Evolutionary conservation across 306 rosid species (phyloP), one percentile per base, ranked within the genome.

Genomic region (Phaseolus lunatus): DNA sequence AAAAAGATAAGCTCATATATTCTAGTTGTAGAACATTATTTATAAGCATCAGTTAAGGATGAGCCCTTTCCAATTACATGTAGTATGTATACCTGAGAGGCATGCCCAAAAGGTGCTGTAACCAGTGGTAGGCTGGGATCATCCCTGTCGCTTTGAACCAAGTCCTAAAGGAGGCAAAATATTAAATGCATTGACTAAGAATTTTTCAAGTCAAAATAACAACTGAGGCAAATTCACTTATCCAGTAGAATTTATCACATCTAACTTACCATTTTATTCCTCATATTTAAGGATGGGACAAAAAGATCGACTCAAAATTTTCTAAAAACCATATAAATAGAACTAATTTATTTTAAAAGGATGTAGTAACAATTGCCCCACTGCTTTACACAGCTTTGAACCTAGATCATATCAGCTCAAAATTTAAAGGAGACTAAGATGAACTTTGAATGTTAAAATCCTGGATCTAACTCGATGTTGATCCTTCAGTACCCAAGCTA

Each of bases 81-180:
- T 56, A 22, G 33, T 16, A 61, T 6, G 15, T 39, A 77, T 80
- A 95, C 99, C 99, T 92, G 99, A 64, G 99, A 95, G 61, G 99
- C 99, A 83, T 95, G 99, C 64, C 99, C 97, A 86, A 92, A 95
- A 79, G 99, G 99, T 83, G 99, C 97, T 79, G 99, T 95, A 72
- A 95, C 99, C 70, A 95, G 87, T 53, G 97, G 97, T 26, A 89
- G 89, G 87, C 90, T 89, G 31, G 99, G 99, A 85, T 95, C 99
- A 84, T 95, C 99, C 87, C 99, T 84, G 81, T 95, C 99, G 26
- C 91, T 87, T 82, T 95, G 99, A 80, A 95, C 89, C 79, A 82
- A 79, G 73, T 95, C 97, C 97, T 95, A 52, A 68, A 72, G 24
- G 64, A 76, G 59, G 54, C 22, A 73, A 75, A 86, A 67, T 14